These are phyloP conservation scores for Drechslera avenae DNA, from an alignment of 2,329 filamentous ascomycete genomes.

Conservation along the genomic window DNA sequence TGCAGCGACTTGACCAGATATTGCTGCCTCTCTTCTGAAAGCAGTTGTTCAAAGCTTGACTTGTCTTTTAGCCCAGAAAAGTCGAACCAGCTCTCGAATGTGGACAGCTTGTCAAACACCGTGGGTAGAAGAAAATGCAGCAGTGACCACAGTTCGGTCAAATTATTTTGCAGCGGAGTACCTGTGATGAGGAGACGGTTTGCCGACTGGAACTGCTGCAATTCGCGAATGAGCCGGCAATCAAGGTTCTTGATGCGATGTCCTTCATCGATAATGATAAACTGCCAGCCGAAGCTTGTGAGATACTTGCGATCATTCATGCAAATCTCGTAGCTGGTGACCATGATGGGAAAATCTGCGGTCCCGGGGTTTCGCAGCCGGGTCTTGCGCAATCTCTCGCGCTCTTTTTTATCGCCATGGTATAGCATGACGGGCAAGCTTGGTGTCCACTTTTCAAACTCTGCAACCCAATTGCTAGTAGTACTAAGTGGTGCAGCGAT, in stretches of 20 bases:
- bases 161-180: slow-evolving; percentile 92
- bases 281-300: slow-evolving; percentile 88
- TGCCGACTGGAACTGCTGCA: slow-evolving; percentile 86
- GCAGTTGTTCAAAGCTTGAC: slow-evolving; percentile 74
- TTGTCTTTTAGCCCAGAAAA: slow-evolving; percentile 91
- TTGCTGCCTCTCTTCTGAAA: slow-evolving; percentile 77
- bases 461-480: slow-evolving; percentile 92
- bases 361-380: slow-evolving; percentile 72
- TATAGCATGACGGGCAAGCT: slow-evolving; percentile 88
- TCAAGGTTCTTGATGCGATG: slow-evolving; percentile 98
- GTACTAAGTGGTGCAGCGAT: slow-evolving; percentile 91
- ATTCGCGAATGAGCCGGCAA: slow-evolving; percentile 84
- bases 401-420: slow-evolving; percentile 79
- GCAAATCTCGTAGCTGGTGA: slow-evolving; percentile 95
- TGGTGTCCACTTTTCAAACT: slow-evolving; percentile 90
- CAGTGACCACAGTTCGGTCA: slow-evolving; percentile 92
- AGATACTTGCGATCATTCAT: slow-evolving; percentile 85
- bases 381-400: slow-evolving; percentile 76
- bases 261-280: slow-evolving; percentile 97
- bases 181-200: slow-evolving; percentile 92
- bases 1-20: slow-evolving; percentile 87
- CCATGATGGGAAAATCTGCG: slow-evolving; percentile 83
- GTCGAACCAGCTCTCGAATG: slow-evolving; percentile 96
- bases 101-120: slow-evolving; percentile 90
- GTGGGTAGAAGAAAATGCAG: slow-evolving; percentile 91